phyloP scores from a whole-genome alignment of 805 yeast genomes.

The Candida anglica region DNA sequence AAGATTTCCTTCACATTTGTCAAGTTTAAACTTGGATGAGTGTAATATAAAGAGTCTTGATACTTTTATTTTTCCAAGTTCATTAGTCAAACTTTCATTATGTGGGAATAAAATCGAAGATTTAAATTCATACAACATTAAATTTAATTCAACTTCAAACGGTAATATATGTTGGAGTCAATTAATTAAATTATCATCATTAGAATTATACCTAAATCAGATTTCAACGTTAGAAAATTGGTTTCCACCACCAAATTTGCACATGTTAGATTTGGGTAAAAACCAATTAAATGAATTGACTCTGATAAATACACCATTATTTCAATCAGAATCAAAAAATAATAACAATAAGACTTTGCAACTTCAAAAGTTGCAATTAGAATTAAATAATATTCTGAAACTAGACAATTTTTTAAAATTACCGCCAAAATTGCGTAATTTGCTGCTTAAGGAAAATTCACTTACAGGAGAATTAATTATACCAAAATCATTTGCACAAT shows the following conservation, averaged over 20 bases:
- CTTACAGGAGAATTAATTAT: background rate
- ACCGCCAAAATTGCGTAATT: constrained; percentile 1
- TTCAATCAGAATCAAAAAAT: too few species aligned
- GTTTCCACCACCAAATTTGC: constrained; percentile 4
- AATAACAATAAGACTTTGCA: background rate
- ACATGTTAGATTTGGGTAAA: background rate
- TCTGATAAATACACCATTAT: background rate
- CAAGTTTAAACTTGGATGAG: constrained; percentile 18
- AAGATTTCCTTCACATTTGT: constrained; percentile 17
- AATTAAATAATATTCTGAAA: background rate
- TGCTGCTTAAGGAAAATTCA: constrained; percentile 1
- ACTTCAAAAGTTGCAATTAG: background rate
- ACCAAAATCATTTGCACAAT: constrained; percentile 1
- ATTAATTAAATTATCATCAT: constrained; percentile 14
- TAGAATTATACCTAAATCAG: constrained; percentile 20
- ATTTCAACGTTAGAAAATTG: constrained; percentile 14
- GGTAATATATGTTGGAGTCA: constrained; percentile 18
- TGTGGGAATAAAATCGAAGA: constrained; percentile 20
- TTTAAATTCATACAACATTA: constrained; percentile 15
- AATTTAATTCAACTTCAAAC: background rate
- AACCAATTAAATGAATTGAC: constrained; percentile 4
- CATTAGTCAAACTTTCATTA: constrained; percentile 17
- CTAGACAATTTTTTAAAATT: background rate
- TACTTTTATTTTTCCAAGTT: constrained; percentile 19
- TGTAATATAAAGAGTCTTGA: constrained; percentile 17